Evolutionary conservation across 768 basidiomycete species (phyloP).

Genomic region (Tylopilus sp.): DNA sequence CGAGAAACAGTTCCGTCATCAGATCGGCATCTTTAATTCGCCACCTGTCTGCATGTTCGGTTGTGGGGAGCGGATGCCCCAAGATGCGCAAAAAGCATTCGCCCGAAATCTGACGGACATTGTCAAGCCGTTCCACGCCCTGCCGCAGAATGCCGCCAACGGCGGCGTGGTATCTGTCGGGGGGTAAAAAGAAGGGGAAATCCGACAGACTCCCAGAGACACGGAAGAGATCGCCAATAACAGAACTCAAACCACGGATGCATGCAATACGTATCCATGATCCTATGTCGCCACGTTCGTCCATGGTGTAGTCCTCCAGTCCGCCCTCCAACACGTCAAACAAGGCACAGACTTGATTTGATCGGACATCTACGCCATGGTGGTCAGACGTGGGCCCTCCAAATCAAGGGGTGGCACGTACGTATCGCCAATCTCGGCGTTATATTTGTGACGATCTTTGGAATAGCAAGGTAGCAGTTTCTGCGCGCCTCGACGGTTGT

Average conservation of each 20-base stretch:
- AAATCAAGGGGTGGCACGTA: constrained; percentile 33
- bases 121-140: constrained; percentile 87
- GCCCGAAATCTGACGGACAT: constrained; percentile 81
- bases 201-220: constrained; percentile 39
- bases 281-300: constrained; percentile 95
- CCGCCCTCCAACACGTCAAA: constrained; percentile 63
- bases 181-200: constrained; percentile 59
- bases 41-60: constrained; percentile 45
- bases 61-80: constrained; percentile 40
- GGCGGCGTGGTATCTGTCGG: constrained; percentile 50
- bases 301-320: constrained; percentile 85
- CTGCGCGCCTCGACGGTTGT: constrained; percentile 57
- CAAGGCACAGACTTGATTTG: constrained; percentile 43
- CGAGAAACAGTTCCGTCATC: constrained; percentile 51
- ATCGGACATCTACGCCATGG: constrained; percentile 42
- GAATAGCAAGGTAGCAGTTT: constrained; percentile 46
- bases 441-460: constrained; percentile 46
- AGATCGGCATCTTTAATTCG: constrained; percentile 44
- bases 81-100: constrained; percentile 54
- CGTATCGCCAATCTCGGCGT: constrained; percentile 41
- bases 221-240: constrained; percentile 50
- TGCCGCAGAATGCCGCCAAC: constrained; percentile 79
- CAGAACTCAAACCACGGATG: constrained; percentile 58
- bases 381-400: constrained; percentile 10
- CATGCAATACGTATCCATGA: constrained; percentile 90